Evolutionary conservation across 2,329 filamentous ascomycete genomes (phyloP).

Genomic region (Zymoseptoria ardabiliae): DNA sequence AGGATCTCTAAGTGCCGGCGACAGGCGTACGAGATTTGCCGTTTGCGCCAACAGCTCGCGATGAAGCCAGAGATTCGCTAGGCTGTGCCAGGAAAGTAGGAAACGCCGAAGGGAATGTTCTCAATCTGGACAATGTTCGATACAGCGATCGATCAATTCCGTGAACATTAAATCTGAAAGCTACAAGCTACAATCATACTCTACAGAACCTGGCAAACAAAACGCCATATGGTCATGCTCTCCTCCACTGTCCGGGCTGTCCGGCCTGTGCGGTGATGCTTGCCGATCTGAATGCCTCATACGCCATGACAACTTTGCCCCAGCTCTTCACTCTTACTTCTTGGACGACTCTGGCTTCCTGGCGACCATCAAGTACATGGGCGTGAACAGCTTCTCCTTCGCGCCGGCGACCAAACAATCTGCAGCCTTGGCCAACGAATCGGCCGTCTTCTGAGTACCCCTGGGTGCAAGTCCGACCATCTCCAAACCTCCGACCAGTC

Average conservation of each 20-base stretch:
- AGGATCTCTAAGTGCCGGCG: background rate
- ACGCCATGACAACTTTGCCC: background rate
- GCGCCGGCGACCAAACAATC: constrained; percentile 85
- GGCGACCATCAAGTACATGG: constrained; percentile 96
- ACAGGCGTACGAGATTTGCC: background rate
- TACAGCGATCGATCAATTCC: background rate
- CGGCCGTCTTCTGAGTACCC: constrained; percentile 88
- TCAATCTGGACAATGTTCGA: background rate
- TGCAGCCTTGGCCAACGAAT: constrained; percentile 73
- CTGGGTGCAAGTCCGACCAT: constrained; percentile 66
- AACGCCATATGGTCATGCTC: background rate
- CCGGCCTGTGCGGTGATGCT: background rate
- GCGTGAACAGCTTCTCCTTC: constrained; percentile 84
- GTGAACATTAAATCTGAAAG: background rate
- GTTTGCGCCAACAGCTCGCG: background rate
- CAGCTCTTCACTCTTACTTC: background rate
- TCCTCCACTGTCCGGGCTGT: background rate
- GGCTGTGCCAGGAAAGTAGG: background rate
- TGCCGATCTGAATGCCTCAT: background rate
- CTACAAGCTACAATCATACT: background rate
- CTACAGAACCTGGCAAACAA: background rate
- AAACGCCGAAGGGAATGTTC: background rate
- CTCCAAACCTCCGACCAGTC: constrained; percentile 73
- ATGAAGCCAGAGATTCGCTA: background rate
- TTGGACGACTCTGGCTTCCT: constrained; percentile 57